Conservation (phyloP, 768 basidiomycete species). For the Cyclocybe cylindracea region DNA sequence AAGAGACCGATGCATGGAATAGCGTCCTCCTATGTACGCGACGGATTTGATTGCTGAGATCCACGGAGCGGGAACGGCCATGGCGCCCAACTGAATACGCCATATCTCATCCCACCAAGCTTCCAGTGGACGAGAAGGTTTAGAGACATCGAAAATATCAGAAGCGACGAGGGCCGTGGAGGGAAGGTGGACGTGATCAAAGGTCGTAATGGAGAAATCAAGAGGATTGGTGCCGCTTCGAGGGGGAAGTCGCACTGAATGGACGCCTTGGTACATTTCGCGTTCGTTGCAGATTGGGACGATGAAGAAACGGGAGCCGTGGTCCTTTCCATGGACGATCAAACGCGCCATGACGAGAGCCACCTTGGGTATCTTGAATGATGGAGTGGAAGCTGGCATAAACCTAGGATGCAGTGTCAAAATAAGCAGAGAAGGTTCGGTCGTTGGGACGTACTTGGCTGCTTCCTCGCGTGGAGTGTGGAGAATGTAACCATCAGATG, state of each 20-base stretch:
- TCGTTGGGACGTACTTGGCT: conserved; percentile 44
- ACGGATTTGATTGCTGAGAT: conserved; percentile 52
- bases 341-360: conserved; percentile 59
- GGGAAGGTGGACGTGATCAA: conserved; percentile 54
- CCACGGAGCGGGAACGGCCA: conserved; percentile 50
- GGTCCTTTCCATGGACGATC: conserved; percentile 50
- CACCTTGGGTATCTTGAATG: conserved; percentile 53
- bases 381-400: conserved; percentile 59
- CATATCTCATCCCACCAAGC: conserved; percentile 59
- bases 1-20: conserved; percentile 56
- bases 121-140: conserved; percentile 40
- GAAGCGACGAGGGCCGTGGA: conserved; percentile 49
- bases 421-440: neutral
- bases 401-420: conserved; percentile 35
- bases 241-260: conserved; percentile 49
- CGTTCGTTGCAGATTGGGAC: conserved; percentile 54
- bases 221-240: conserved; percentile 55
- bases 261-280: conserved; percentile 55
- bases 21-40: conserved; percentile 58
- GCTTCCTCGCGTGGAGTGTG: conserved; percentile 60
- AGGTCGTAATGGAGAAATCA: conserved; percentile 58
- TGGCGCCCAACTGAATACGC: conserved; percentile 56
- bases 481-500: conserved; percentile 50
- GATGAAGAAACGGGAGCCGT: conserved; percentile 53
- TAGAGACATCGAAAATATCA: conserved; percentile 39